phyloP scores from a whole-genome alignment of 306 rosid species.

The Ammopiptanthus mongolicus region DNA sequence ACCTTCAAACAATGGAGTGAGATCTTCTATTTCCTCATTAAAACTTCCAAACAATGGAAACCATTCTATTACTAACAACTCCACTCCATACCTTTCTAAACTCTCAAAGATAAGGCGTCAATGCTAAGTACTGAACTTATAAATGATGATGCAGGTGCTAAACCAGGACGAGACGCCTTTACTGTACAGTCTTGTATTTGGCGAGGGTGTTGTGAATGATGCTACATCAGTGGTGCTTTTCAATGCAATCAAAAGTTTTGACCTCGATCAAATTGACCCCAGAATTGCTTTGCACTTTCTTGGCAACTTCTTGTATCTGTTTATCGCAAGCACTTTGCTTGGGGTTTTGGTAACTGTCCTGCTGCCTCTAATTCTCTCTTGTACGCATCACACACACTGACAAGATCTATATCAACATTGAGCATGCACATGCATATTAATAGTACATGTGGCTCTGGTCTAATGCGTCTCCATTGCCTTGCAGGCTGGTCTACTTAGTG shows the following conservation, averaged over 20 bases:
- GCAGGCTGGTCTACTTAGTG: conserved; percentile 93
- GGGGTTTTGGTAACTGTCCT: conserved; percentile 64
- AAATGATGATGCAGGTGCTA: conserved; percentile 63
- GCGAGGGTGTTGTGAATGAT: conserved; percentile 98
- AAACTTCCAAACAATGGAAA: too few species aligned
- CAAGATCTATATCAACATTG: background rate
- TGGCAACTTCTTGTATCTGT: conserved; percentile 79
- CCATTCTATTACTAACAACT: too few species aligned
- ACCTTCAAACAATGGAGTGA: too few species aligned
- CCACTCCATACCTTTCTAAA: too few species aligned
- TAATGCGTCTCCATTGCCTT: conserved; percentile 29
- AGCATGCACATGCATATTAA: background rate
- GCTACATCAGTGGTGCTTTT: conserved; percentile 98
- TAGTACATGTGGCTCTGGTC: background rate
- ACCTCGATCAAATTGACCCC: conserved; percentile 55
- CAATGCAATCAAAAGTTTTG: conserved; percentile 93
- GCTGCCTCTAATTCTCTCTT: conserved; percentile 13
- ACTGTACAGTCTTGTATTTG: conserved; percentile 94
- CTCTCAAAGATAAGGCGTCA: conserved; percentile 4
- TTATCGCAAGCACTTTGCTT: conserved; percentile 70
- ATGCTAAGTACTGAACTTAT: conserved; percentile 18
- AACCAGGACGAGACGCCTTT: conserved; percentile 98
- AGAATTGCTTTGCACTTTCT: conserved; percentile 52
- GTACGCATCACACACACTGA: background rate
- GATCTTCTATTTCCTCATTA: too few species aligned